Conservation (phyloP, 331 rosid genomes). For the Stylosanthes scabra region DNA sequence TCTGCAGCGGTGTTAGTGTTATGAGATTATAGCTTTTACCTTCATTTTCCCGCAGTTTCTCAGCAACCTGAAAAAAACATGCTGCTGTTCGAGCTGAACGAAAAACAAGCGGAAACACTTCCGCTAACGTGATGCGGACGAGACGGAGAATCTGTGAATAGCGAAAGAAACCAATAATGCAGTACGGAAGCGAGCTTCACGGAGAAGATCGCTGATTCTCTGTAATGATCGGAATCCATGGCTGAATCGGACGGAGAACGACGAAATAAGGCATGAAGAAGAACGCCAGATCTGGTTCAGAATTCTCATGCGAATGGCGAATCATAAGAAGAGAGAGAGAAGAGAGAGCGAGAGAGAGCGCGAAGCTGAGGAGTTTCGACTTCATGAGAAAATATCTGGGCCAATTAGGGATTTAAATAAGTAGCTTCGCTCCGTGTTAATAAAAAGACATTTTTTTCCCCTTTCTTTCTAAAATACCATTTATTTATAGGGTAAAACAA, state of each 20-base stretch:
- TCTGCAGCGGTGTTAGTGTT: not conserved
- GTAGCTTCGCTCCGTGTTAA: too few species aligned
- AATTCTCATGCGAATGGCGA: not conserved
- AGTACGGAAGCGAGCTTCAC: not conserved
- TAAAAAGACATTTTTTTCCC: too few species aligned
- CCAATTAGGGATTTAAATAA: slow-evolving; percentile 17
- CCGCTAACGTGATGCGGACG: not conserved
- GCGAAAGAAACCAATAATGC: slow-evolving; percentile 8
- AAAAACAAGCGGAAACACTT: not conserved
- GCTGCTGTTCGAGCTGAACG: not conserved
- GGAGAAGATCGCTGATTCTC: not conserved
- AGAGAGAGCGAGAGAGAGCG: too few species aligned
- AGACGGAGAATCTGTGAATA: not conserved
- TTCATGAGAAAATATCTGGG: slow-evolving; percentile 35
- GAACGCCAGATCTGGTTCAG: slow-evolving; percentile 17
- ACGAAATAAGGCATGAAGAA: not conserved
- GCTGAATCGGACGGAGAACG: too few species aligned
- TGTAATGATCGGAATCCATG: not conserved
- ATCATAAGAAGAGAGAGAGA: not conserved
- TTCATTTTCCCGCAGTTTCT: slow-evolving; percentile 19
- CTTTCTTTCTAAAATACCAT: too few species aligned
- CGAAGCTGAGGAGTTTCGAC: not conserved
- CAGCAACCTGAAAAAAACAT: slow-evolving; percentile 31
- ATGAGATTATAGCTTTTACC: slow-evolving; percentile 14
- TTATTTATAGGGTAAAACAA: too few species aligned